Base-by-base conservation (phyloP, 805 yeast species). In the Candida qinlingensis region DNA sequence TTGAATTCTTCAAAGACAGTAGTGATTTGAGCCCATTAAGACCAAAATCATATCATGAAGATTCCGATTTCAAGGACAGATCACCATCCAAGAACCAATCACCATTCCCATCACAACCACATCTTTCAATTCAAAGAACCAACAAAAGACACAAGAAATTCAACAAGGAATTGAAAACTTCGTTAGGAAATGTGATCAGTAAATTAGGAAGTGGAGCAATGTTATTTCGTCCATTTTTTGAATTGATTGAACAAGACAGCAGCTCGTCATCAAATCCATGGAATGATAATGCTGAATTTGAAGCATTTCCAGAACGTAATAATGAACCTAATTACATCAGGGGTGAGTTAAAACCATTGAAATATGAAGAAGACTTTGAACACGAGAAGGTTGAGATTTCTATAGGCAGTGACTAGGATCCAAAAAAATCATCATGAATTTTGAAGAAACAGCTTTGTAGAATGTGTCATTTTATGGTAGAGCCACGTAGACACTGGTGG, bases 151-250 rank as follows among this genome's bases (percentile, higher is more conserved):
- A 46, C 25, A 54, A 49, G 33, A 59, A 56, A 41, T 60, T 61
- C 49, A 52, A 59, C 38, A 45, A 52, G 7, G 53, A 52, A 6
- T 46, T 61, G 34, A 61, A 58, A 39, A 54, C 50, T 4, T 25
- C 56, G 0, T 38, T 61, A 39, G 53, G 56, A 4, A 61, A 61
- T 26, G 61, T 61, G 10, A 51, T 61, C 27, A 60, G 52, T 31
- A 60, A 55, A 44, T 37, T 60, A 31, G 63, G 60, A 31, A 55
- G 55, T 42, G 63, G 65, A 0, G 35, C 54, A 3, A 37, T 59
- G 25, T 46, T 60, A 19, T 60, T 60, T 43, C 53, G 51, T 10
- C 63, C 63, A 7, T 60, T 61, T 46, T 58, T 61, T 31, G 64
- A 59, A 42, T 46, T 59, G 28, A 60, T 61, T 26, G 52, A 52